Conservation (phyloP, 768 basidiomycete species). For the Termitomyces sp. region DNA sequence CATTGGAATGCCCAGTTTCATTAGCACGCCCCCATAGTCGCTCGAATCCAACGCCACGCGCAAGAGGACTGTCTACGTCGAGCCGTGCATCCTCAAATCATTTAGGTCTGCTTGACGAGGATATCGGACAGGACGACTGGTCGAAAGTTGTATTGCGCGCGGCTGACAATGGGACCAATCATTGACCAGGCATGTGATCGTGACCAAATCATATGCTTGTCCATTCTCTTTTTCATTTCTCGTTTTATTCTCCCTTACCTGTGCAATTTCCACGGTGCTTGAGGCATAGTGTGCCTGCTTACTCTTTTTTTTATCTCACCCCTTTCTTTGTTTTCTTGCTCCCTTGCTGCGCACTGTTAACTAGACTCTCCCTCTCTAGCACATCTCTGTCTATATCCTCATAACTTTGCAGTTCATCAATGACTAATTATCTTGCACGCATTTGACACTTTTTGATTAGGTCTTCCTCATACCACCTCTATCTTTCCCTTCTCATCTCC, state of each 20-base stretch:
- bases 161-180: conserved; percentile 37
- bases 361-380: neutral
- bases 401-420: neutral
- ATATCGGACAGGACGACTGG: conserved; percentile 56
- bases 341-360: neutral
- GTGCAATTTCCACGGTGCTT: neutral
- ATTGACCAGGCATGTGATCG: neutral
- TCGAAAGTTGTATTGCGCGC: conserved; percentile 67
- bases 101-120: conserved; percentile 41
- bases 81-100: conserved; percentile 40
- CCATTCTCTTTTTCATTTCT: neutral
- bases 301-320: neutral
- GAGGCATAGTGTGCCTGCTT: conserved; percentile 2
- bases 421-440: conserved; percentile 5
- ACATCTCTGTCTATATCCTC: conserved; percentile 3
- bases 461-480: neutral
- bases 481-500: conserved; percentile 1
- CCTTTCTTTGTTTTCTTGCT: neutral
- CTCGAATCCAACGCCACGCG: conserved; percentile 15
- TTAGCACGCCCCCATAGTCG: conserved; percentile 17
- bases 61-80: conserved; percentile 19
- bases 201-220: neutral
- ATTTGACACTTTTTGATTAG: conserved; percentile 1
- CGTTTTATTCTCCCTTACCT: neutral
- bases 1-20: conserved; percentile 7